Evolutionary conservation across 2,329 filamentous ascomycete genomes (phyloP), one percentile per base, ranked within the genome.

Genomic region (Fusarium sp.): DNA sequence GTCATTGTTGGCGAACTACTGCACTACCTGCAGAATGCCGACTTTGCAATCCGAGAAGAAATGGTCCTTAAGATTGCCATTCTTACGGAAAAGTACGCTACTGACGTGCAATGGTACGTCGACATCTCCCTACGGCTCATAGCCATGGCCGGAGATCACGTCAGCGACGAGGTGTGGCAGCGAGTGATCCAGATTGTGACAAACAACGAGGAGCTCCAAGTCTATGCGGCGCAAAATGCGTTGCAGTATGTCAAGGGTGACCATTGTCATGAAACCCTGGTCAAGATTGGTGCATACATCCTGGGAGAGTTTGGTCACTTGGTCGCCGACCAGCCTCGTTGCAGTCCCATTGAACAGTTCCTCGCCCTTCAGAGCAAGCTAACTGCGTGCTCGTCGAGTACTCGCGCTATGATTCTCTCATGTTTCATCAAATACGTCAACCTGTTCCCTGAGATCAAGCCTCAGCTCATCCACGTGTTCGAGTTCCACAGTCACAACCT

Each of bases 61-160:
- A 99, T 99, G 97, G 97, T 98, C 5, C 88, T 99, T 73, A 99
- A 99, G 85, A 98, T 99, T 83, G 97, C 97, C 62, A 99, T 99
- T 80, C 84, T 99, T 74, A 98, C 97, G 0, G 97, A 99, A 82
- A 98, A 98, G 82, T 99, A 99, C 82, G 97, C 97, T 27, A 98
- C 95, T 1, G 97, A 99, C 80, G 94, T 98, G 22, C 96, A 98
- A 85, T 99, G 97, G 97, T 99, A 99, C 83, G 97, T 99, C 72
- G 96, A 99, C 81, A 98, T 98, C 77, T 98, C 97, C 13, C 88
- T 99, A 76, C 92, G 96, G 65, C 89, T 99, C 62, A 95, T 99
- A 68, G 95, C 96, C 68, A 95, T 98, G 91, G 97, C 97, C 4
- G 97, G 97, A 76, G 97, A 99, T 80, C 97, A 99, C 82, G 96